Percentiles rank a stretch among this genome's conserved stretches.
Conservation (phyloP, 1,284 basidiomycete species). For the Ceratobasidium theobromae region DNA sequence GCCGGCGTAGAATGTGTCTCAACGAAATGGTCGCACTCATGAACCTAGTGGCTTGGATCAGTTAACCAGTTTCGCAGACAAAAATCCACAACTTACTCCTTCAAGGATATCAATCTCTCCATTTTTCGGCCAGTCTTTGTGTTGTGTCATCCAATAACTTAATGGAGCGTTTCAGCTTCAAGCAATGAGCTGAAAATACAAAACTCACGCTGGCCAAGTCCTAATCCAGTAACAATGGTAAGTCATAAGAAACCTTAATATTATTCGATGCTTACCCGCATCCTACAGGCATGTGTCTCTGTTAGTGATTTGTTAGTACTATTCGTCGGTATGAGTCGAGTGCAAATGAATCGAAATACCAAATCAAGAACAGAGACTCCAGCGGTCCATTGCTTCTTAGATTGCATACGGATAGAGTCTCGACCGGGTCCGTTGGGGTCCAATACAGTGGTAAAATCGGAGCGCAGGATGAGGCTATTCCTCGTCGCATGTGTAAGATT, state of each 20-base stretch:
- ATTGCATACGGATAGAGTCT: slow-evolving; percentile 35
- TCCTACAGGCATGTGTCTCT: slow-evolving; percentile 42
- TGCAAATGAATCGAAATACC: neutral
- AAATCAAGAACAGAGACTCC: slow-evolving; percentile 31
- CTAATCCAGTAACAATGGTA: slow-evolving; percentile 37
- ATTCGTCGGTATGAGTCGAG: no score
- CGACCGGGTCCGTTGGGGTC: slow-evolving; percentile 33
- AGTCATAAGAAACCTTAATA: neutral
- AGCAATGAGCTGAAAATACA: neutral
- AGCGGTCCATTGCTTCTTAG: slow-evolving; percentile 31
- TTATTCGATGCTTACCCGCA: slow-evolving; percentile 36
- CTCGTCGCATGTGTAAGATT: slow-evolving; percentile 34
- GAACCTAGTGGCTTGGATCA: neutral
- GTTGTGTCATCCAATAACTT: slow-evolving; percentile 45
- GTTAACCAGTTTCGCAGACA: neutral
- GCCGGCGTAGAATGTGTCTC: neutral
- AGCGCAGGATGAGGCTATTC: slow-evolving; percentile 36
- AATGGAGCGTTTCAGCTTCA: neutral
- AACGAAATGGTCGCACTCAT: slow-evolving; percentile 4
- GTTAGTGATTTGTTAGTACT: no score
- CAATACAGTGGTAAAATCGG: slow-evolving; percentile 37
- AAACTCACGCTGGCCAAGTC: slow-evolving; percentile 56
- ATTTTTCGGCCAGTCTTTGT: slow-evolving; percentile 51
- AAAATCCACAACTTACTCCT: slow-evolving; percentile 43
- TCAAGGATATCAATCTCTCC: slow-evolving; percentile 56